Conservation (phyloP, 2,329 filamentous ascomycete genomes). For the Diaporthe longicolla region DNA sequence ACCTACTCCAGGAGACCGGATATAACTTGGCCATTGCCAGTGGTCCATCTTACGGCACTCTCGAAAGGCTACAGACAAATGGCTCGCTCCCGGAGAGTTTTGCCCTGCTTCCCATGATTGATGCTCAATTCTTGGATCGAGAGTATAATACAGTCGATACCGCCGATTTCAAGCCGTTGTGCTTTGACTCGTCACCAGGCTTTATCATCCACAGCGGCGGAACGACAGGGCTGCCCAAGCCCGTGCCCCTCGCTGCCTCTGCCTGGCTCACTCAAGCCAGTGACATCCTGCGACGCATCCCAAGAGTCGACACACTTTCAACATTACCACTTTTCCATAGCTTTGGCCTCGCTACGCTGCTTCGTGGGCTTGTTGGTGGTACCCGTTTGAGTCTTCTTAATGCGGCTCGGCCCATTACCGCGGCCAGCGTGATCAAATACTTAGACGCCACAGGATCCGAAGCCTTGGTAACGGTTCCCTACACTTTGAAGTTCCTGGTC, state of each 20-base stretch:
- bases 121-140: background rate
- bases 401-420: slow-evolving; percentile 24
- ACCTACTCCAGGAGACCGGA: slow-evolving; percentile 28
- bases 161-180: slow-evolving; percentile 1
- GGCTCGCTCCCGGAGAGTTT: background rate
- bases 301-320: slow-evolving; percentile 21
- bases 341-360: slow-evolving; percentile 33
- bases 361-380: slow-evolving; percentile 30
- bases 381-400: slow-evolving; percentile 25
- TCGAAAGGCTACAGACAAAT: background rate
- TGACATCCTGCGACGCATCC: slow-evolving; percentile 27
- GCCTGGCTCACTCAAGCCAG: slow-evolving; percentile 32
- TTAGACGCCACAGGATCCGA: background rate
- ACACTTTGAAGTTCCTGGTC: slow-evolving; percentile 31
- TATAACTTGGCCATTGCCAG: slow-evolving; percentile 28
- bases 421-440: background rate
- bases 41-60: slow-evolving; percentile 6
- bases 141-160: background rate
- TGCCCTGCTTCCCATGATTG: slow-evolving; percentile 18
- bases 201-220: slow-evolving; percentile 36
- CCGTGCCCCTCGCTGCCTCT: slow-evolving; percentile 26
- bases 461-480: slow-evolving; percentile 32
- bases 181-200: background rate
- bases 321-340: slow-evolving; percentile 31
- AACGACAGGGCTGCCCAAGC: slow-evolving; percentile 34